Base-by-base conservation (phyloP, 805 yeast genomes). In the Zygotorulaspora chibaensis region DNA sequence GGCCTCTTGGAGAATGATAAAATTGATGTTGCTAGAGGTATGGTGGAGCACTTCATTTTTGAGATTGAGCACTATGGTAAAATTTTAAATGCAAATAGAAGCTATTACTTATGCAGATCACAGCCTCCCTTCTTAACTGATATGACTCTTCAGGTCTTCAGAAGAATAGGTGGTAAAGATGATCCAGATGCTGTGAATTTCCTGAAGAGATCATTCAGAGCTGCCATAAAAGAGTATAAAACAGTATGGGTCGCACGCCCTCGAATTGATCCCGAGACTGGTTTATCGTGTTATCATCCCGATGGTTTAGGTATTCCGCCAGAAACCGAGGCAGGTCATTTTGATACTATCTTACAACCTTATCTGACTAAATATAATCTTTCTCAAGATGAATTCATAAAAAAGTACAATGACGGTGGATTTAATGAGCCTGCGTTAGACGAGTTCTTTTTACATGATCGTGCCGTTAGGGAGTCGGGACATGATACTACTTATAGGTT, bases 91-190 rank as follows among this genome's bases (percentile, higher is more conserved):
- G 99, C 99, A 11, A 91, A 91, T 66, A 76, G 99, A 61, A 80
- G 93, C 0, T 91, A 93, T 67, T 93, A 88, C 62, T 69, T 91
- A 38, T 83, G 91, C 48, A 77, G 99, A 56, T 87, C 97, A 0
- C 98, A 93, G 67, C 99, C 99, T 2, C 99, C 99, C 9, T 91
- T 91, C 62, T 69, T 93, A 47, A 90, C 98, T 0, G 98, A 91
- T 65, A 86, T 93, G 95, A 83, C 93, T 0, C 58, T 85, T 39
- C 70, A 79, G 46, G 81, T 87, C 0, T 86, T 76, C 61, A 69
- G 80, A 13, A 79, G 79, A 50, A 76, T 83, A 51, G 71, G 80
- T 38, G 75, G 73, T 8, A 74, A 68, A 37, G 62, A 66, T 8
- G 69, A 69, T 45, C 72, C 73, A 3, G 74, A 71, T 48, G 80